These are phyloP conservation scores for Chalciporus sphaerocephalus DNA, from an alignment of 768 basidiomycete genomes.

Conservation along the genomic window DNA sequence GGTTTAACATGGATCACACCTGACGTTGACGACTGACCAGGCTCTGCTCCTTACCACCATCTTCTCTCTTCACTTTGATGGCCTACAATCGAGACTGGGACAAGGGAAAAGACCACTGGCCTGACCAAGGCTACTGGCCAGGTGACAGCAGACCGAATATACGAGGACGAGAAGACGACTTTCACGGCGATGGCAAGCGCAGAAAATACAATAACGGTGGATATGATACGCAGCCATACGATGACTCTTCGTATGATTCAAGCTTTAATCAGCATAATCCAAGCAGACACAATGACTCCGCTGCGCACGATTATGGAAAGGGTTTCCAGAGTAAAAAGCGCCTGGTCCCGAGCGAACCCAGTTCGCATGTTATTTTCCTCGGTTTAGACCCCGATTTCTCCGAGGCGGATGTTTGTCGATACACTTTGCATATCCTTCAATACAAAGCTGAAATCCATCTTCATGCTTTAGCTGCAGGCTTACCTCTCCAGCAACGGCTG, in stretches of 20 bases:
- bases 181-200: slow-evolving; percentile 67
- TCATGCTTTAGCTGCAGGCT: slow-evolving; percentile 62
- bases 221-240: slow-evolving; percentile 49
- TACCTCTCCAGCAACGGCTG: slow-evolving; percentile 70
- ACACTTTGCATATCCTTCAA: slow-evolving; percentile 32
- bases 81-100: slow-evolving; percentile 86
- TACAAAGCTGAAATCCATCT: slow-evolving; percentile 34
- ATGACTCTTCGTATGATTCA: slow-evolving; percentile 41
- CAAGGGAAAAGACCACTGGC: slow-evolving; percentile 64
- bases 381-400: slow-evolving; percentile 89
- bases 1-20: slow-evolving; percentile 11
- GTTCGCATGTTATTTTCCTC: slow-evolving; percentile 92
- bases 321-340: slow-evolving; percentile 63
- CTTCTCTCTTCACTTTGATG: slow-evolving; percentile 38
- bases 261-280: slow-evolving; percentile 29
- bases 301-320: slow-evolving; percentile 42
- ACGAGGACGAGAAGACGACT: slow-evolving; percentile 65
- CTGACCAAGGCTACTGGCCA: slow-evolving; percentile 43
- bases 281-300: slow-evolving; percentile 27
- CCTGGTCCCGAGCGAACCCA: slow-evolving; percentile 77
- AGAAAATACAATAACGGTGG: slow-evolving; percentile 76
- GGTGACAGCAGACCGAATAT: slow-evolving; percentile 36
- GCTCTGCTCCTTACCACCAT: slow-evolving; percentile 23
- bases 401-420: slow-evolving; percentile 81
- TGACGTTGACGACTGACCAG: slow-evolving; percentile 1